Percentiles rank a stretch among this genome's conserved stretches.
phyloP scores from a whole-genome alignment of 805 yeast genomes.

The Metschnikowia cubensis region DNA sequence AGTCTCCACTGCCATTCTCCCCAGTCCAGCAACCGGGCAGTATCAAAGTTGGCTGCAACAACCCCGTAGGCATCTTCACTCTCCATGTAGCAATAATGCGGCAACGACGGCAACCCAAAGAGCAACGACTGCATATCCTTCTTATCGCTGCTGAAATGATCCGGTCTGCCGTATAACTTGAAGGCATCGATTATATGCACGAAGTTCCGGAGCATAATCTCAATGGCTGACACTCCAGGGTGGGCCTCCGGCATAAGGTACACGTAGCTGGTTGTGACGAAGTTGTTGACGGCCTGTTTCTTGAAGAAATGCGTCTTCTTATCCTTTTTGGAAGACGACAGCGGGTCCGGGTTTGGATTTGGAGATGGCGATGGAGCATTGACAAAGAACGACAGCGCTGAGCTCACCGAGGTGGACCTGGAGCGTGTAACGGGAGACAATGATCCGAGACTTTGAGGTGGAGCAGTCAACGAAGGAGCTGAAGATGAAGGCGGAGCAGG shows the following conservation, averaged over 20 bases:
- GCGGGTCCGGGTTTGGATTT: conserved; percentile 16
- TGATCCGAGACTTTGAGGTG: too few species aligned
- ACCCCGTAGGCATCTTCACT: conserved; percentile 23
- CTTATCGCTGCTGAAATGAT: conserved; percentile 70
- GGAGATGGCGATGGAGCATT: conserved; percentile 28
- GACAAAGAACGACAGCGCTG: conserved; percentile 30
- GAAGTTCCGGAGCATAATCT: conserved; percentile 66
- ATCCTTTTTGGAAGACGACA: conserved; percentile 3
- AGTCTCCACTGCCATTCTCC: conserved; percentile 26
- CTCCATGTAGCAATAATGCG: conserved; percentile 56
- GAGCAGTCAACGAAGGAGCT: too few species aligned
- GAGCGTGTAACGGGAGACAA: conserved; percentile 11
- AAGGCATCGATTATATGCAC: conserved; percentile 70
- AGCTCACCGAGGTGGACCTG: conserved; percentile 21
- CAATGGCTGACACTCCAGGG: conserved; percentile 67
- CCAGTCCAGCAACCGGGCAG: conserved; percentile 26
- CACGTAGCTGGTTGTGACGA: conserved; percentile 37
- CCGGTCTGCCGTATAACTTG: conserved; percentile 71
- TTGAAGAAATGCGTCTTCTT: conserved; percentile 21
- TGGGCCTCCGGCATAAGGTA: conserved; percentile 73
- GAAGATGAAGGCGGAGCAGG: too few species aligned
- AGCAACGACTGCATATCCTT: conserved; percentile 59
- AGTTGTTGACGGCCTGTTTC: conserved; percentile 24
- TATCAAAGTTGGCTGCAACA: conserved; percentile 17
- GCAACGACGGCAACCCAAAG: conserved; percentile 72